phyloP scores from a whole-genome alignment of 768 basidiomycete genomes.

The Panaeolus papilionaceus region DNA sequence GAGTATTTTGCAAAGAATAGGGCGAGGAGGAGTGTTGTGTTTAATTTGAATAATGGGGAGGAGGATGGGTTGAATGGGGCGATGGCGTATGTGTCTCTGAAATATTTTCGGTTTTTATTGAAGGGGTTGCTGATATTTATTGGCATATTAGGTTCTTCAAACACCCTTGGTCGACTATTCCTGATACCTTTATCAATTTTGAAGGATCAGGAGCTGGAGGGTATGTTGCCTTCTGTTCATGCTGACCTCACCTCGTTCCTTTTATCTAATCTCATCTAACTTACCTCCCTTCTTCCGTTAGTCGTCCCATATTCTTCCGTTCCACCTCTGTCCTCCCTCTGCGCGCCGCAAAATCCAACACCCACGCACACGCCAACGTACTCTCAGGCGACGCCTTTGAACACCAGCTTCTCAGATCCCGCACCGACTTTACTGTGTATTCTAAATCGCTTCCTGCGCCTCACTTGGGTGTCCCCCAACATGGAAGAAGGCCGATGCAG shows the following conservation, averaged over 20 bases:
- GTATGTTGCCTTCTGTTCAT: slow-evolving; percentile 39
- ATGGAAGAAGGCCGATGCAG: slow-evolving; percentile 40
- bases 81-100: slow-evolving; percentile 44
- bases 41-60: slow-evolving; percentile 83
- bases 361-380: slow-evolving; percentile 70
- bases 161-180: slow-evolving; percentile 71
- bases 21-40: slow-evolving; percentile 64
- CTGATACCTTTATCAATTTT: slow-evolving; percentile 71
- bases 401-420: slow-evolving; percentile 60
- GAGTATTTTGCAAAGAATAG: slow-evolving; percentile 51
- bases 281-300: slow-evolving; percentile 27
- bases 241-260: not conserved
- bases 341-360: slow-evolving; percentile 50
- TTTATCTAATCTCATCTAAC: slow-evolving; percentile 15
- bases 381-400: slow-evolving; percentile 68
- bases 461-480: not conserved
- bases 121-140: not conserved
- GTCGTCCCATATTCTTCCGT: slow-evolving; percentile 75
- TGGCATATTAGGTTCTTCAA: slow-evolving; percentile 54
- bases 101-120: too few species aligned
- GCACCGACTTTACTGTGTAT: slow-evolving; percentile 75
- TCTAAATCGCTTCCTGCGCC: slow-evolving; percentile 22
- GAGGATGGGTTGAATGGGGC: slow-evolving; percentile 75
- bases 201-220: slow-evolving; percentile 79
- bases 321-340: slow-evolving; percentile 60